Base-by-base conservation (phyloP, 306 rosid species). In the Cicer judaicum region DNA sequence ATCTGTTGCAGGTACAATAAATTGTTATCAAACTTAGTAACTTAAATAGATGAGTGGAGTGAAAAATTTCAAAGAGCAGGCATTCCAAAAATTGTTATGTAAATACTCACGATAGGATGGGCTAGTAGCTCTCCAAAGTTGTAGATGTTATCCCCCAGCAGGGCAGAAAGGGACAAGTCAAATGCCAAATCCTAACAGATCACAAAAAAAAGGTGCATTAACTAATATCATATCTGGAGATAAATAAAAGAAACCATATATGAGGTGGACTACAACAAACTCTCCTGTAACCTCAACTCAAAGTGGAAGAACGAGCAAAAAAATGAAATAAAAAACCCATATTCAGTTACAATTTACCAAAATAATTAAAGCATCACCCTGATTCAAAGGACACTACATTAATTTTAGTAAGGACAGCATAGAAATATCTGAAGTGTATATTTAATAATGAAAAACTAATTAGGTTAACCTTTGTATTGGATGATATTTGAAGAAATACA, bases 61-160 rank as follows among this genome's bases (percentile, higher is more conserved):
- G 29, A 70, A 64, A 66, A 8, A 61, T 36, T 24, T 46, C 18
- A 48, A 38, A 62, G 10, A 42, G 56, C 8, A 42, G 54, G 53
- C 21, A 15, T 13, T 64, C 8, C 47, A 56, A 59, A 72, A 52
- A 1, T 15, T 12, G 55, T 46, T 10, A 39, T 55, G 59, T 13
- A 64, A 60, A 49, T 73, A 81, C 99, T 89, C 85, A 95, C 99
- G 10, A 95, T 88, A 68, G 99, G 99, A 80, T 95, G 99, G 53
- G 97, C 99, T 64, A 95, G 98, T 67, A 95, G 86, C 83, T 95
- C 99, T 69, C 99, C 99, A 48, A 95, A 95, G 85, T 95, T 95
- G 93, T 95, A 92, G 78, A 95, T 92, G 81, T 95, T 95, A 66
- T 95, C 99, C 78, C 99, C 99, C 73, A 92, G 83, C 12, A 95